phyloP scores from a whole-genome alignment of 2,329 filamentous ascomycete genomes.

The Teratosphaeriaceae sp. region DNA sequence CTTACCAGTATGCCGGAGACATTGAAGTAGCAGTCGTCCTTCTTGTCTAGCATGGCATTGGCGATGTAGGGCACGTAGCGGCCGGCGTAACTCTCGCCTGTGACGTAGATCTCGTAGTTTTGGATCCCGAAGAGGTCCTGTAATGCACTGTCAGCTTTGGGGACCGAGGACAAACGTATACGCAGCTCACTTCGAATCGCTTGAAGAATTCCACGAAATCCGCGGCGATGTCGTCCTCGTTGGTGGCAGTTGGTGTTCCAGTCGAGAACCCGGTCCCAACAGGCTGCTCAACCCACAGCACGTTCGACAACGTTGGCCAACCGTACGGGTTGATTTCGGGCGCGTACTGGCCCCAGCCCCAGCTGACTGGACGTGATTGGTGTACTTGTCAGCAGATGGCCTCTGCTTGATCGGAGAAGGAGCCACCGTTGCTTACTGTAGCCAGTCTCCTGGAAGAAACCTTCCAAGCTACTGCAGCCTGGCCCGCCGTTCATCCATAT shows the following conservation, averaged over 20 bases:
- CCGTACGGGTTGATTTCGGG: conserved; percentile 35
- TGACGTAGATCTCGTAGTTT: conserved; percentile 39
- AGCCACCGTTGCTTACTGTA: background rate
- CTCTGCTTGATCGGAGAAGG: too few relatives aligned
- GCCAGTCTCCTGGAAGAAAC: conserved; percentile 40
- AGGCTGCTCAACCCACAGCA: conserved; percentile 36
- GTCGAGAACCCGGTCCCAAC: conserved; percentile 21
- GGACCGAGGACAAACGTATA: too few relatives aligned
- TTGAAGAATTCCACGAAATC: conserved; percentile 42
- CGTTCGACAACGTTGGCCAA: conserved; percentile 34
- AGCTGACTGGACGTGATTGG: conserved; percentile 8
- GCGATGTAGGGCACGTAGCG: conserved; percentile 30
- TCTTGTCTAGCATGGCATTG: conserved; percentile 20
- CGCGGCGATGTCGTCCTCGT: conserved; percentile 34
- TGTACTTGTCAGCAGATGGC: too few relatives aligned
- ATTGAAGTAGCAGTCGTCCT: conserved; percentile 26
- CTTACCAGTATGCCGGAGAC: conserved; percentile 9
- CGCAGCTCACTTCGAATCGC: conserved; percentile 34
- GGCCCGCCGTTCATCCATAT: conserved; percentile 34
- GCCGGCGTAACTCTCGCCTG: conserved; percentile 24
- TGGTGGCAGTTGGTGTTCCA: conserved; percentile 22
- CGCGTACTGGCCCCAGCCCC: conserved; percentile 32
- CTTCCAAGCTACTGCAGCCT: conserved; percentile 38
- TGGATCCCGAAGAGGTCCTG: conserved; percentile 43
- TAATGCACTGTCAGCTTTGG: background rate